Evolutionary conservation across 208 protist species (phyloP), one percentile per base, ranked within the genome.

Genomic region (Acanthamoeba royreba): DNA sequence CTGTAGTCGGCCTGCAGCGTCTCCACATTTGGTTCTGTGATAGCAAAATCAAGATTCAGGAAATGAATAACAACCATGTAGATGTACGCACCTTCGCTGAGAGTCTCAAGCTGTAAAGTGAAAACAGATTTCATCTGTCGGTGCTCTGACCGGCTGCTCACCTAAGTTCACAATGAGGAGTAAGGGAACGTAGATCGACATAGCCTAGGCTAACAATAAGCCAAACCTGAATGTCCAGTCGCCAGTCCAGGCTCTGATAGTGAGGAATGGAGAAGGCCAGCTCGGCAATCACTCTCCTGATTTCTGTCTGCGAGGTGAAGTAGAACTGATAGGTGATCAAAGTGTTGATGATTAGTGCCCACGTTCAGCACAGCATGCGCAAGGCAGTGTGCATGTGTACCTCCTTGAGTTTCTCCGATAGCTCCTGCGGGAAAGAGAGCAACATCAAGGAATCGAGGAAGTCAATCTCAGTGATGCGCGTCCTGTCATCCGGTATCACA

Each of bases 141-240:
- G 35, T 92, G 87, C 58, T 92, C 61, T 19, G 87, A 55, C 22
- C 87, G 87, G 33, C 42, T 92, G 4, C 43, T 58, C 22, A 92
- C 87, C 83, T 89, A 22, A 13, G 7, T 9, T 13, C n/a, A 38
- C 28, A 19, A 55, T 87, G 5, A 28, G 28, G 19, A 13, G 7
- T 81, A 63, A 45, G 19, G 19, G n/a, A 66, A 2, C 11, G 28
- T 15, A 38, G 2, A 28, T 5, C 4, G 17, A 40, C 25, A 49
- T 1, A 0, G 25, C 17, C 17, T 11, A n/a, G n/a, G n/a, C n/a
- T n/a, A n/a, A n/a, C n/a, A n/a, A n/a, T n/a, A n/a, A n/a, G n/a
- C n/a, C n/a, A n/a, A n/a, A 91, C 85, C 88, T 92, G 88, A 58
- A 92, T 28, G 17, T 92, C 87, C 42, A 92, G n/a, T 4, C 87